Percentiles rank a stretch among this genome's conserved stretches.
Evolutionary conservation across 371 early-diverging fungal species (phyloP).

Genomic region (Zopfochytrium polystomum): DNA sequence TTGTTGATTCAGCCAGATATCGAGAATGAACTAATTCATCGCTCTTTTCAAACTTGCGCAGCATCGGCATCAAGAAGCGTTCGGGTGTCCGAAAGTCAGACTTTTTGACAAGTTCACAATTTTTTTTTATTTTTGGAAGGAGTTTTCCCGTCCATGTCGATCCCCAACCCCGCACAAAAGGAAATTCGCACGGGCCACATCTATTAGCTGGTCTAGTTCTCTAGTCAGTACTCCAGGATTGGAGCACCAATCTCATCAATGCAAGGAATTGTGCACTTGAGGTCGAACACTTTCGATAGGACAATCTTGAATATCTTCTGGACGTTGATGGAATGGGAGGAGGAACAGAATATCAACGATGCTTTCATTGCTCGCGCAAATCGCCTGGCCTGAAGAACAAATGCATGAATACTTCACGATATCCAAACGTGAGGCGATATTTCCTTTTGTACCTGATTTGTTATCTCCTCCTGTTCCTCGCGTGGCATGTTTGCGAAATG

Average conservation of each 20-base stretch:
- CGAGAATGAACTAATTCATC: too few relatives aligned
- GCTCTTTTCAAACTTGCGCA: too few relatives aligned
- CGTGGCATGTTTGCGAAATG: conserved; percentile 76
- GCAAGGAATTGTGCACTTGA: conserved; percentile 88
- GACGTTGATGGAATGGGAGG: conserved; percentile 89
- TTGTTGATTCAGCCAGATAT: too few relatives aligned
- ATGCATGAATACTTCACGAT: too few relatives aligned
- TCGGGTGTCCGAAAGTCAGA: too few relatives aligned
- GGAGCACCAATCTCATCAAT: conserved; percentile 89
- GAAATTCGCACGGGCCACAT: too few relatives aligned
- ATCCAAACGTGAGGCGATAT: too few relatives aligned
- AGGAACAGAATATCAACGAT: conserved; percentile 91
- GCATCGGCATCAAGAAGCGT: too few relatives aligned
- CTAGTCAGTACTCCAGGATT: conserved; percentile 72
- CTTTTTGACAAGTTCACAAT: too few relatives aligned
- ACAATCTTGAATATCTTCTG: conserved; percentile 97
- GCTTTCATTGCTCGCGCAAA: conserved; percentile 93
- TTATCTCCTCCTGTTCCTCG: conserved; percentile 89
- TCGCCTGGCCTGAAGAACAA: conserved; percentile 63
- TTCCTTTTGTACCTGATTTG: conserved; percentile 84
- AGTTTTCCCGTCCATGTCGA: too few relatives aligned
- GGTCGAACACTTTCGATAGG: conserved; percentile 87
- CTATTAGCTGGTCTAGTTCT: not conserved
- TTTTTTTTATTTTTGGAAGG: too few relatives aligned
- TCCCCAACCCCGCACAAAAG: too few relatives aligned